Evolutionary conservation across 345 rosid genomes (phyloP).

Genomic region (Brassica juncea): DNA sequence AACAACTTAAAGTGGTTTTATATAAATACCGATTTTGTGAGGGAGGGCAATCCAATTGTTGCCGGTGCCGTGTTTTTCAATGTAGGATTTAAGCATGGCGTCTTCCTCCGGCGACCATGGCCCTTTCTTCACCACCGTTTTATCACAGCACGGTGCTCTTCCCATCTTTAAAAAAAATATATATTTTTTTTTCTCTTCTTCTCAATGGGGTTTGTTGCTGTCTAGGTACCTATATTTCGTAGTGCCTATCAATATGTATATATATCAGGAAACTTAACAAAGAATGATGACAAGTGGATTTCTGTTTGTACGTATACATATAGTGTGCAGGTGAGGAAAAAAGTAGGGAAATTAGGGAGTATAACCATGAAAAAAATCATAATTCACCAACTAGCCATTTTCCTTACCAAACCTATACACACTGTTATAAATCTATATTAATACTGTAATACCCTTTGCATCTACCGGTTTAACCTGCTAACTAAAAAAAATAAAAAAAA

Average conservation of each 20-base stretch:
- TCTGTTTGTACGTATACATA: not conserved
- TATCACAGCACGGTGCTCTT: slow-evolving; percentile 93
- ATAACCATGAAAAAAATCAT: too few species aligned
- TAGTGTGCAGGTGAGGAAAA: not conserved
- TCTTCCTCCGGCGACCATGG: slow-evolving; percentile 96
- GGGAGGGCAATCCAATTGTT: slow-evolving; percentile 90
- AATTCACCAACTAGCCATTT: too few species aligned
- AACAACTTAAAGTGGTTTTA: not conserved
- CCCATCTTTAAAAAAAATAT: slow-evolving; percentile 48
- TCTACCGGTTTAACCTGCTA: too few species aligned
- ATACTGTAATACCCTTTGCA: too few species aligned
- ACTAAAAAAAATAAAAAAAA: too few species aligned
- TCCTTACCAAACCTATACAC: too few species aligned
- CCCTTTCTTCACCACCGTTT: slow-evolving; percentile 80
- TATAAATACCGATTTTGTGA: slow-evolving; percentile 59
- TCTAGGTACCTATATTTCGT: slow-evolving; percentile 25
- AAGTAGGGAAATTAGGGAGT: too few species aligned
- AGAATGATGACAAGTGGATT: slow-evolving; percentile 25
- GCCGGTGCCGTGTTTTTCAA: slow-evolving; percentile 67
- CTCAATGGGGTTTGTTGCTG: slow-evolving; percentile 15
- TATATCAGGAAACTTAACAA: not conserved
- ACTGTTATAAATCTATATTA: too few species aligned
- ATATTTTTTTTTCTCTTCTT: slow-evolving; percentile 13
- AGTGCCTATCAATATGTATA: slow-evolving; percentile 24
- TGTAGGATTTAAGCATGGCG: slow-evolving; percentile 64